A percentile compares a stretch with the other conserved stretches of the same genome.
These are phyloP conservation scores for Hypericum perforatum DNA, from an alignment of 345 rosid species.

Conservation along the genomic window DNA sequence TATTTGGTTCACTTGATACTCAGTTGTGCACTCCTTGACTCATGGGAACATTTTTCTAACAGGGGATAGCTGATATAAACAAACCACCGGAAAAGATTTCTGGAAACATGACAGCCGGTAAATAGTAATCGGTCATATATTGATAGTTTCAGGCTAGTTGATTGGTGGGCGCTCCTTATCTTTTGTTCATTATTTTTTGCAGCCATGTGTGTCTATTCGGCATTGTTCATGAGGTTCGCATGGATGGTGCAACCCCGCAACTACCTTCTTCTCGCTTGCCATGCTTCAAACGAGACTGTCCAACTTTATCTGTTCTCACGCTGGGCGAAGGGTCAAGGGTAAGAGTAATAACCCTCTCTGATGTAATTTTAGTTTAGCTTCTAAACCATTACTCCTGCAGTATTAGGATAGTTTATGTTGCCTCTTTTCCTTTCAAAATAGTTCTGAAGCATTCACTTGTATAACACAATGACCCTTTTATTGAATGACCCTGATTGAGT, in stretches of 20 bases:
- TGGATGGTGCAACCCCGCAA: slow-evolving; percentile 91
- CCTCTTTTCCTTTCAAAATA: no score
- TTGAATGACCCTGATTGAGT: no score
- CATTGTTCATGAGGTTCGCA: slow-evolving; percentile 78
- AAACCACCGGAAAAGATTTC: slow-evolving; percentile 97
- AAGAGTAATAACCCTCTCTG: slow-evolving; percentile 1
- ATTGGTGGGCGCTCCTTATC: background rate
- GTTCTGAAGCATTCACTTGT: no score
- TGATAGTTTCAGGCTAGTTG: background rate
- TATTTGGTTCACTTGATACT: background rate
- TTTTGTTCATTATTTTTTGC: slow-evolving; percentile 9
- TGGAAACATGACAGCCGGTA: slow-evolving; percentile 77
- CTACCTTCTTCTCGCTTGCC: slow-evolving; percentile 79
- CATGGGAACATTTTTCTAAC: slow-evolving; percentile 12
- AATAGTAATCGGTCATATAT: background rate
- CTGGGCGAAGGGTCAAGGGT: slow-evolving; percentile 49
- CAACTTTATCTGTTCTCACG: slow-evolving; percentile 89
- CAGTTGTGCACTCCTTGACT: background rate
- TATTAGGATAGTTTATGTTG: no score
- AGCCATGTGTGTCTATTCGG: slow-evolving; percentile 80
- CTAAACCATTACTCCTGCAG: no score
- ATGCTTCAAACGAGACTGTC: slow-evolving; percentile 90
- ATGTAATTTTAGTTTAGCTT: background rate
- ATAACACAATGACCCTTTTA: no score
- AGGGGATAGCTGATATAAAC: slow-evolving; percentile 87